A percentile compares a stretch with the other conserved stretches of the same genome.
These are phyloP conservation scores for Hordeum marinum DNA, from an alignment of 176 grass and related monocot genomes.

Conservation along the genomic window DNA sequence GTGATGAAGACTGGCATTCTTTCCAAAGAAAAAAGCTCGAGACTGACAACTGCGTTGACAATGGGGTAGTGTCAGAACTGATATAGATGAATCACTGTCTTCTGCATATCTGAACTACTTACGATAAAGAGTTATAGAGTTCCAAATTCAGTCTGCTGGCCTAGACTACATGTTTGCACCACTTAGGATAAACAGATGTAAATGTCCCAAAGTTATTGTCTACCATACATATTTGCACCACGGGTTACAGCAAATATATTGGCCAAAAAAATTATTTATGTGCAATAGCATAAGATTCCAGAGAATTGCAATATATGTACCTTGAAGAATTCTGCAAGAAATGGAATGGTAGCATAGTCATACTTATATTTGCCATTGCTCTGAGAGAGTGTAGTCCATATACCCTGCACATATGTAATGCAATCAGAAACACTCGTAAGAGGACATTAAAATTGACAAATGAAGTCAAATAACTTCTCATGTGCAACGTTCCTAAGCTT, in stretches of 20 bases:
- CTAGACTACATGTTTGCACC: background rate
- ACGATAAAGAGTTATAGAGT: background rate
- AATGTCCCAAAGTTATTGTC: background rate
- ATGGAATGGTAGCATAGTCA: conserved; percentile 87
- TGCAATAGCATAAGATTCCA: background rate
- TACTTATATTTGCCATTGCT: conserved; percentile 83
- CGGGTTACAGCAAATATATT: background rate
- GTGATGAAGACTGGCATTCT: conserved; percentile 61
- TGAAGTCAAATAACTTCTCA: conserved; percentile 4
- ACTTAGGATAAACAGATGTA: background rate
- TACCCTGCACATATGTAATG: conserved; percentile 52
- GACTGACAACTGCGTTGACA: conserved; percentile 54
- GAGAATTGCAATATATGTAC: conserved; percentile 24
- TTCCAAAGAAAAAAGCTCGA: conserved; percentile 91
- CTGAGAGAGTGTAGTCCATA: conserved; percentile 92
- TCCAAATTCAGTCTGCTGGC: background rate
- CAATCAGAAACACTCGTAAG: conserved; percentile 1
- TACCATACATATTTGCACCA: background rate
- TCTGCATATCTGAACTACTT: background rate
- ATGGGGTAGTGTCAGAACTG: conserved; percentile 18
- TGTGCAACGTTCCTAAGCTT: background rate
- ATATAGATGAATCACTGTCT: background rate
- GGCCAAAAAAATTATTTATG: background rate
- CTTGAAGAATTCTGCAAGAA: conserved; percentile 93
- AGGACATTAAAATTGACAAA: background rate